phyloP scores from a whole-genome alignment of 305 asterid genomes.

The Fraxinus floribunda region DNA sequence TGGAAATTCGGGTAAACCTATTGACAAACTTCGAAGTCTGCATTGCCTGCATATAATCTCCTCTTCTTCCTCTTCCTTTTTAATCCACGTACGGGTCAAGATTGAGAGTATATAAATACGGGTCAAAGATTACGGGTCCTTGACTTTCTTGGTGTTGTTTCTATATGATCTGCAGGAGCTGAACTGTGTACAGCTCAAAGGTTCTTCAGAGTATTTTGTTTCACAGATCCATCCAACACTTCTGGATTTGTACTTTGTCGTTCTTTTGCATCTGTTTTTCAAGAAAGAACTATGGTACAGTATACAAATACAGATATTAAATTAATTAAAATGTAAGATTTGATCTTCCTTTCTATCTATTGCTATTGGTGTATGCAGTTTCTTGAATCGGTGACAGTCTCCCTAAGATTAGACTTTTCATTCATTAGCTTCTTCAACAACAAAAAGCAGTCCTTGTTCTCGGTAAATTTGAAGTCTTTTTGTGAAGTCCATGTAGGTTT shows the following conservation, averaged over 20 bases:
- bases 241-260: constrained; percentile 27
- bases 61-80: neutral
- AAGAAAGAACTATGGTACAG: neutral
- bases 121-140: neutral
- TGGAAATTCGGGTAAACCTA: constrained; percentile 19
- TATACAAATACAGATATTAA: neutral
- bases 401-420: neutral
- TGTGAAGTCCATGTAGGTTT: neutral
- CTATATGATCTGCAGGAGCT: neutral
- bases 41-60: neutral
- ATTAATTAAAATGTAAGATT: neutral
- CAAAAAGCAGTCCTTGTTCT: neutral
- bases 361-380: neutral
- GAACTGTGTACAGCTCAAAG: constrained; percentile 1
- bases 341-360: neutral
- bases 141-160: neutral
- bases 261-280: constrained; percentile 17
- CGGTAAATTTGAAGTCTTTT: neutral
- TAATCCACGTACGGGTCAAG: neutral
- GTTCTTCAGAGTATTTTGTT: neutral
- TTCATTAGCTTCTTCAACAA: neutral
- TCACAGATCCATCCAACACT: constrained; percentile 28
- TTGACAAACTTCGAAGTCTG: neutral
- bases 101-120: neutral
- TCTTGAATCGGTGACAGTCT: neutral